Percentiles rank a stretch among this genome's conserved stretches.
phyloP scores from a whole-genome alignment of 78 protist genomes.

The Speleostelium caveatum region DNA sequence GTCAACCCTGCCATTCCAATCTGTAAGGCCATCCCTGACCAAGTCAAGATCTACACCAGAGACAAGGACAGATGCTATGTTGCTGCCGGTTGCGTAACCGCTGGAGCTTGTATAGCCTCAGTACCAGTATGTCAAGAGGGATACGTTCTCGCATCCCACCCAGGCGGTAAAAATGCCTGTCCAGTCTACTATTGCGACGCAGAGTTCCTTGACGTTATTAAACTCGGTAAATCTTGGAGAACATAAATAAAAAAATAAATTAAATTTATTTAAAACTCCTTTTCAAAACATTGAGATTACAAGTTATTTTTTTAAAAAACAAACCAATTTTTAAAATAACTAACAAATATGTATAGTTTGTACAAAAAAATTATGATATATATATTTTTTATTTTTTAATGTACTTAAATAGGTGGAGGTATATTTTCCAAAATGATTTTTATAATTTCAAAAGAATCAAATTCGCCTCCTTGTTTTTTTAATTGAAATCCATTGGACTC shows the following conservation, averaged over 20 bases:
- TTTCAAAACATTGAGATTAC: too few species aligned
- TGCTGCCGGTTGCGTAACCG: neutral
- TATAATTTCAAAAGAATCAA: conserved; percentile 60
- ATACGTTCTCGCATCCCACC: neutral
- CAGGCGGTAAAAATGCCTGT: neutral
- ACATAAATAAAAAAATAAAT: neutral
- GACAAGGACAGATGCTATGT: conserved; percentile 14
- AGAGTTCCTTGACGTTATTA: neutral
- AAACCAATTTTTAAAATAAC: too few species aligned
- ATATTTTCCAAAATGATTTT: conserved; percentile 62
- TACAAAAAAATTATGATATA: neutral
- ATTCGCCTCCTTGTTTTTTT: neutral
- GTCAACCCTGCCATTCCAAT: neutral
- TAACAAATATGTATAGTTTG: too few species aligned
- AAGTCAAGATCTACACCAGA: neutral
- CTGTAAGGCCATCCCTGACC: neutral
- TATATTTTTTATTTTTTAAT: neutral
- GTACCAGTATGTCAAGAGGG: conserved; percentile 4
- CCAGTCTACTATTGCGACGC: conserved; percentile 16
- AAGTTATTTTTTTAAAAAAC: too few species aligned
- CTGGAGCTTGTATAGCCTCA: neutral
- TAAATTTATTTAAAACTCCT: neutral
- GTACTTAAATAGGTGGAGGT: conserved; percentile 40
- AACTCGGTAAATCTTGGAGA: conserved; percentile 22
- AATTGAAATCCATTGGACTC: neutral